phyloP scores from a whole-genome alignment of 1,284 basidiomycete genomes.

The Ustilago cynodontis region DNA sequence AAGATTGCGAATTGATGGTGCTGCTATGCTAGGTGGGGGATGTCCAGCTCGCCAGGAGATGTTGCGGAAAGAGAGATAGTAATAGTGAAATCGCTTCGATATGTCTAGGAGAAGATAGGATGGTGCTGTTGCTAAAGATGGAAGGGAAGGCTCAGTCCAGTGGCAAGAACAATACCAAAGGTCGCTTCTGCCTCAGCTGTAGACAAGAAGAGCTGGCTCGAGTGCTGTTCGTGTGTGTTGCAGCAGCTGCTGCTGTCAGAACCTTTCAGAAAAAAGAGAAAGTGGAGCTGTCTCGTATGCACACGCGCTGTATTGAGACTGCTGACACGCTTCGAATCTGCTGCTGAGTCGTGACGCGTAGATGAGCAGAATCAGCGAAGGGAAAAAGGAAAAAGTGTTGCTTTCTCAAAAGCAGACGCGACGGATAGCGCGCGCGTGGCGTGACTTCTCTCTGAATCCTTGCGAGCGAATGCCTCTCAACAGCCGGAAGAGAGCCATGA shows the following conservation, averaged over 20 bases:
- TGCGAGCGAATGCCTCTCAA: background rate
- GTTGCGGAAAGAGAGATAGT: background rate
- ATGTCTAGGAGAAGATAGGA: background rate
- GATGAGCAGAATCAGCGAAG: constrained; percentile 8
- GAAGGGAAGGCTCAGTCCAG: background rate
- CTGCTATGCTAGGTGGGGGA: background rate
- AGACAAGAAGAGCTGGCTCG: background rate
- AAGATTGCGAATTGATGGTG: background rate
- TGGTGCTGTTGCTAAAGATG: background rate
- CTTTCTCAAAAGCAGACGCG: background rate
- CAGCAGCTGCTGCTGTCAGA: background rate
- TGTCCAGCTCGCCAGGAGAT: background rate
- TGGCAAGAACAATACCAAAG: background rate
- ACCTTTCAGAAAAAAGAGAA: background rate
- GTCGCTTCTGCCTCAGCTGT: background rate
- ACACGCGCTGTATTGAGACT: background rate
- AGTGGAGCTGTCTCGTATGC: background rate
- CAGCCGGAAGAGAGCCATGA: background rate
- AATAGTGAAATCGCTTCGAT: background rate
- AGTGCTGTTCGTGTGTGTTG: background rate
- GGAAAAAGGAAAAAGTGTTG: constrained; percentile 4
- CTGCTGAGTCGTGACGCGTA: constrained; percentile 31
- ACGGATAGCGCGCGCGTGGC: background rate
- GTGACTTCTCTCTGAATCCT: background rate
- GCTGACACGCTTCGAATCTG: background rate